Base-by-base conservation (phyloP, 805 yeast genomes). In the Ogataea henricii region DNA sequence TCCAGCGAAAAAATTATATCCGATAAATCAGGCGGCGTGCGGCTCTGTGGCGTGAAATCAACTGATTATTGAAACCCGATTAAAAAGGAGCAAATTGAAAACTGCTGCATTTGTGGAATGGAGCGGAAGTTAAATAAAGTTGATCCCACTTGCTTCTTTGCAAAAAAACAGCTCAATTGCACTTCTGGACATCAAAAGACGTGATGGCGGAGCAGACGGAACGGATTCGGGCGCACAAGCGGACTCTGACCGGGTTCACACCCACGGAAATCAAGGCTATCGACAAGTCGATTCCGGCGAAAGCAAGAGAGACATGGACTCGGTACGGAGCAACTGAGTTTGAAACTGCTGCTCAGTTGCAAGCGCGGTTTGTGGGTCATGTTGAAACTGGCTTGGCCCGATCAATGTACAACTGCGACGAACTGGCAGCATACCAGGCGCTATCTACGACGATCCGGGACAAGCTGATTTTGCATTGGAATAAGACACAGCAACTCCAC, bases 371-470 rank as follows among this genome's bases (percentile, higher is more conserved):
- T 64, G 85, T 90, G 43, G 79, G 82, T 55, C 96, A 91, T 66
- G 96, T 91, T 34, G 97, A 90, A 68, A 87, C 96, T 35, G 81
- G 91, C 1, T 73, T 90, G 64, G 97, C 96, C n/a, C 78, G 97
- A 59, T 88, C 92, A 27, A 72, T 90, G 73, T 89, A 87, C 77
- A 91, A 91, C 62, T 89, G 96, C 71, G 97, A 91, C 67, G 84
- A 85, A 49, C 73, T 90, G 63, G 96, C 96, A 34, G 96, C 97
- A 20, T 90, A 91, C 65, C 95, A 87, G 64, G 96, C 97, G 0
- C 81, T 95, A 33, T 85, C 96, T 4, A 76, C 75, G 60, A 75
- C 94, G 20, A 76, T 90, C 49, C 75, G 96, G 54, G 96, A 91
- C 67, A 82, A 84, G 44, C 72, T 90, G 62, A 77, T 89, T 56